These are phyloP conservation scores for Cubamyces lactineus DNA, from an alignment of 768 basidiomycete genomes.

Conservation along the genomic window DNA sequence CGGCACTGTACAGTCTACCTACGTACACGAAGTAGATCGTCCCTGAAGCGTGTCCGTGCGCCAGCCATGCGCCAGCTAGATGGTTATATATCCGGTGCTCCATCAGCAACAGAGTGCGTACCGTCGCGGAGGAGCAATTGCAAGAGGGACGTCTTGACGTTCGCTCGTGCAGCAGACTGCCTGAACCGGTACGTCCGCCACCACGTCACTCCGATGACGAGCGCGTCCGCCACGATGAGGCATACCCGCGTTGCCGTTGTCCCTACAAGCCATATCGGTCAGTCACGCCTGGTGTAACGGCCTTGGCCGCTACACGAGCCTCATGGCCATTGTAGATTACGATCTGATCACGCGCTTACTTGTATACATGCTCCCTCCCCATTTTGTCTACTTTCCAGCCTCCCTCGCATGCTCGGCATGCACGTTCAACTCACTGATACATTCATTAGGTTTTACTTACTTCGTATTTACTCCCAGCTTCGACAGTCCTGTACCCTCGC, in stretches of 20 bases:
- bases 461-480: too few species aligned
- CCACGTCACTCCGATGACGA: conserved; percentile 21
- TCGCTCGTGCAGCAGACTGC: not conserved
- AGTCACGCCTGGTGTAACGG: too few species aligned
- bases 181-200: conserved; percentile 14
- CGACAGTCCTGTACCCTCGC: too few species aligned
- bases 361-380: too few species aligned
- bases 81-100: too few species aligned
- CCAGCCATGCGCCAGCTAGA: not conserved
- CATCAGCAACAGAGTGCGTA: not conserved
- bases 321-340: too few species aligned
- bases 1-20: not conserved
- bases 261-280: not conserved
- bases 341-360: too few species aligned
- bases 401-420: too few species aligned
- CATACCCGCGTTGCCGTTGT: conserved; percentile 10
- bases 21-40: conserved; percentile 20
- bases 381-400: too few species aligned
- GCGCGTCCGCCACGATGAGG: conserved; percentile 12
- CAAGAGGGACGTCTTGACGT: conserved; percentile 13
- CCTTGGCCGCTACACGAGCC: too few species aligned
- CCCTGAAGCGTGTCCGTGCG: not conserved
- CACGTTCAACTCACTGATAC: too few species aligned
- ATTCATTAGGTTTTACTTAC: too few species aligned
- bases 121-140: conserved; percentile 18